Evolutionary conservation across 768 basidiomycete genomes (phyloP), one percentile per base, ranked within the genome.

Genomic region (Psilocybe cubensis): DNA sequence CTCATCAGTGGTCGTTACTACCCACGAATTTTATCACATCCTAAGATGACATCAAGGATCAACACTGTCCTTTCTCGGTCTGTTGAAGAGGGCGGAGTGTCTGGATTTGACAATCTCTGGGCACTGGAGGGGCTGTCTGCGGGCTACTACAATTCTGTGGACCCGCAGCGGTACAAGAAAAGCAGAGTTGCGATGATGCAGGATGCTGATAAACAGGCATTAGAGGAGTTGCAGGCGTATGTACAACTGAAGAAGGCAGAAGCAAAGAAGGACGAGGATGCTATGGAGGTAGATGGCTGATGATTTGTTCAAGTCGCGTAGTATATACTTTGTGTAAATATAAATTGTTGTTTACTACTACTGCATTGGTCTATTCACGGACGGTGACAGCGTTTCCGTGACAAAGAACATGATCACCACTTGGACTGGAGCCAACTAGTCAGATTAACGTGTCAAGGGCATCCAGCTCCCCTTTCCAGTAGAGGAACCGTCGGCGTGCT

Each of bases 1-100:
- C 74, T 92, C 45, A 78, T 95, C 58, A 84, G 84, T 28, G 93
- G 93, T 28, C 79, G 93, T 54, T 94, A 94, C 68, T 94, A 94
- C 67, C 89, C 92, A 4, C 74, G 79, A 5, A 76, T 94, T 31
- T 77, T 92, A 21, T 66, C 75, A 20, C 89, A 92, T 65, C 89
- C 89, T 1, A 74, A 86, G 31, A 71, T 92, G 18, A 70, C 69
- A 11, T 68, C 72, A 3, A 63, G 62, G 20, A 65, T 89, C 3
- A 64, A 72, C 27, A 64, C 73, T 14, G 81, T 81, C 11, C 63
- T 82, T 41, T 56, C 68, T 31, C 64, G 68, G 10, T 58, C 73
- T 18, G 20, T 62, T n/a, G 74, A 76, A 12, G 62, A 70, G 5
- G 72, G 70, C n/a, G 74, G 71, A 35, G 59, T 81, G n/a, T 45